phyloP scores from a whole-genome alignment of 371 early-diverging fungal genomes.

The Basidiobolus heterosporus region DNA sequence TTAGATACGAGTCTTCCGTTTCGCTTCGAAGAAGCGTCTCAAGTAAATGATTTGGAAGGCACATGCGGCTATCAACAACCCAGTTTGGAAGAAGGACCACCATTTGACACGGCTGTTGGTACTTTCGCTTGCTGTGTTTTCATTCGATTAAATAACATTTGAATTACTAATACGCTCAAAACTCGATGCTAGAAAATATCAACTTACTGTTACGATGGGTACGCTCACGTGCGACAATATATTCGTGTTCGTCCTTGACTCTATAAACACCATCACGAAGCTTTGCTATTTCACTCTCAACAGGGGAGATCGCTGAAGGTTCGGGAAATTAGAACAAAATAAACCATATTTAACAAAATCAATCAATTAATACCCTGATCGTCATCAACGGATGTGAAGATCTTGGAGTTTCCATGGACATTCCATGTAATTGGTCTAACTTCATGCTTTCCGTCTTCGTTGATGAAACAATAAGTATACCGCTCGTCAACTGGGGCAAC shows the following conservation, averaged over 20 bases:
- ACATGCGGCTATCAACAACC: constrained; percentile 39
- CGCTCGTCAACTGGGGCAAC: constrained; percentile 24
- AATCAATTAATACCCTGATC: no score
- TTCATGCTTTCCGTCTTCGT: constrained; percentile 23
- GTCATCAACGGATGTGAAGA: constrained; percentile 8
- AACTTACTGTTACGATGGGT: constrained; percentile 52
- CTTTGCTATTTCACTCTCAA: constrained; percentile 39
- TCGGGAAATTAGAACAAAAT: not conserved
- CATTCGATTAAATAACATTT: not conserved
- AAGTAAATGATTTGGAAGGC: constrained; percentile 54
- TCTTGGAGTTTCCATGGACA: constrained; percentile 8
- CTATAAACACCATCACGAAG: constrained; percentile 42
- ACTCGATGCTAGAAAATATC: not conserved
- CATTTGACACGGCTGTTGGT: constrained; percentile 60
- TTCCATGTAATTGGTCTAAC: constrained; percentile 30
- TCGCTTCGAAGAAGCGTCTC: constrained; percentile 60
- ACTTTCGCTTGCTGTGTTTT: constrained; percentile 46
- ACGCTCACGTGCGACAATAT: constrained; percentile 47
- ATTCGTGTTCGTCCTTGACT: constrained; percentile 57
- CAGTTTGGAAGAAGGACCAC: constrained; percentile 57
- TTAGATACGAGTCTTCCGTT: constrained; percentile 15
- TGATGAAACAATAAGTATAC: constrained; percentile 61
- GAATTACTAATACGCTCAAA: no score
- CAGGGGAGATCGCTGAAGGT: no score
- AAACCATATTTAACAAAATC: no score